Evolutionary conservation across 1,139 yeast species (phyloP).

Genomic region (Diutina mesorugosa): DNA sequence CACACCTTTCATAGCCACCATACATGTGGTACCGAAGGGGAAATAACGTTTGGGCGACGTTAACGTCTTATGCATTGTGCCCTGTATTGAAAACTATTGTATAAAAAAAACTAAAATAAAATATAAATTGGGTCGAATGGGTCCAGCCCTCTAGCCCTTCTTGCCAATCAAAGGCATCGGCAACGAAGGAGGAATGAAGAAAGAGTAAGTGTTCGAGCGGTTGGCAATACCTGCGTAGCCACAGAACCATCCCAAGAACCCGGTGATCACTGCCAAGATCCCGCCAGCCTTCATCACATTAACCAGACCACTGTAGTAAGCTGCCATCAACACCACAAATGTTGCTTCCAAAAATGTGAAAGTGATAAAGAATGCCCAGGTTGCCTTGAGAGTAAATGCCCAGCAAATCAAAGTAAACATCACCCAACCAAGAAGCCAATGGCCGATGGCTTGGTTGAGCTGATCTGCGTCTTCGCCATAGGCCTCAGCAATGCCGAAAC

Average conservation of each 20-base stretch:
- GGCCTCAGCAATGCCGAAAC: constrained; percentile 20
- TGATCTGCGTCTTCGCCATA: constrained; percentile 15
- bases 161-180: constrained; percentile 2
- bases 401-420: constrained; percentile 28
- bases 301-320: constrained; percentile 20
- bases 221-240: constrained; percentile 24
- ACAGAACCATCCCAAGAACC: constrained; percentile 29
- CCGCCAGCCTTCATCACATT: constrained; percentile 29
- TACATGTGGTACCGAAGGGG: too few relatives aligned
- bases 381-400: constrained; percentile 28
- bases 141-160: background rate
- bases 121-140: background rate
- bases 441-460: constrained; percentile 20
- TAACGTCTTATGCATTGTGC: background rate
- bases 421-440: constrained; percentile 33
- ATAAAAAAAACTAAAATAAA: background rate
- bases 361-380: constrained; percentile 24
- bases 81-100: background rate
- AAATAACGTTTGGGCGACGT: too few relatives aligned
- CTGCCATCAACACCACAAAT: constrained; percentile 29
- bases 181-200: constrained; percentile 10
- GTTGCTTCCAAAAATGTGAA: constrained; percentile 25
- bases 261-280: constrained; percentile 27
- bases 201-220: constrained; percentile 14
- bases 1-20: too few relatives aligned